phyloP scores from a whole-genome alignment of 2,329 filamentous ascomycete species.

The Hirsutella minnesotensis region DNA sequence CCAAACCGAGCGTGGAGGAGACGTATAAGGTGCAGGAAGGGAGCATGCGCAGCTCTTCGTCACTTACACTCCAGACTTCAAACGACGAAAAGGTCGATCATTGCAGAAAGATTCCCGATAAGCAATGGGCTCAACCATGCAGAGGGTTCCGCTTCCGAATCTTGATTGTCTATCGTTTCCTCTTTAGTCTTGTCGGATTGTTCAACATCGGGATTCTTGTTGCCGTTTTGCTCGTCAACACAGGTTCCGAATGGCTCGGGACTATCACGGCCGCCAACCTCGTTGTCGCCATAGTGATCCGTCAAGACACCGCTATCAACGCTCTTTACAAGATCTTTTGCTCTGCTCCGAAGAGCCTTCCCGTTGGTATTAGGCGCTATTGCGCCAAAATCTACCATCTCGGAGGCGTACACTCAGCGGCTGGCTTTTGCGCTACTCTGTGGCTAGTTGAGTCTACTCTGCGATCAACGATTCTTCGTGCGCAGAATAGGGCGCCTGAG shows the following conservation, averaged over 20 bases:
- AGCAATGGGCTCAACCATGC: constrained; percentile 25
- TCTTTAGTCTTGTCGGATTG: constrained; percentile 41
- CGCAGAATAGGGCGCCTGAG: constrained; percentile 13
- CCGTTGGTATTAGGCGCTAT: constrained; percentile 32
- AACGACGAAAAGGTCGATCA: too few species aligned
- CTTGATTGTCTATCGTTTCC: constrained; percentile 41
- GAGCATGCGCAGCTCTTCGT: too few species aligned
- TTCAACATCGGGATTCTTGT: constrained; percentile 36
- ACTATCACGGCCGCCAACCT: constrained; percentile 36
- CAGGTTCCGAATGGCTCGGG: constrained; percentile 24
- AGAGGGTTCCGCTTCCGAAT: constrained; percentile 30
- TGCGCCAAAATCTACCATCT: constrained; percentile 40
- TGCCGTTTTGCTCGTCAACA: constrained; percentile 23
- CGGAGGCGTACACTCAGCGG: constrained; percentile 38
- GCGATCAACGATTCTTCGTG: constrained; percentile 22
- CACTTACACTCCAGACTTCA: too few species aligned
- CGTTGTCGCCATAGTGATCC: constrained; percentile 35
- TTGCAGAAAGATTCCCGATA: constrained; percentile 20
- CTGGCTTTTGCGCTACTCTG: constrained; percentile 35
- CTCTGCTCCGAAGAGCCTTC: constrained; percentile 31
- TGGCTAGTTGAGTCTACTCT: constrained; percentile 34
- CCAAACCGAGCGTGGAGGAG: too few species aligned
- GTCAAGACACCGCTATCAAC: constrained; percentile 43
- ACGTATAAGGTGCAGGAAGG: too few species aligned
- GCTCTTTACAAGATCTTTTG: constrained; percentile 32